Percentiles rank a stretch among this genome's conserved stretches.
Conservation (phyloP, 2,329 filamentous ascomycete species). For the Talaromyces piceae region DNA sequence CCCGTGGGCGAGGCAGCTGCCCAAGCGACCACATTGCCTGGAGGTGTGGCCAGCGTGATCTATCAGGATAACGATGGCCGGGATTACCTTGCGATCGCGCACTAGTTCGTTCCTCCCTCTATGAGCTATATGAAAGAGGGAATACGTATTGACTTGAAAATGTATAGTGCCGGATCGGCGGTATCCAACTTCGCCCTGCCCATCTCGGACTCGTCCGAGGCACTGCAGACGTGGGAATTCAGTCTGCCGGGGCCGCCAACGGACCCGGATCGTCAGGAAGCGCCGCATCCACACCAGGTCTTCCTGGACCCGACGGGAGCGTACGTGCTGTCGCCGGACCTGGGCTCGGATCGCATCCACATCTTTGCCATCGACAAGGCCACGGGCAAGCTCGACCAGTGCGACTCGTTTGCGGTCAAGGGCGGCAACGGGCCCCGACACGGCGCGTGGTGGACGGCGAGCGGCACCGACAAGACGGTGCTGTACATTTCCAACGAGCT, state of each 20-base stretch:
- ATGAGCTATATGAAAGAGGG: background rate
- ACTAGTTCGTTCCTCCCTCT: constrained; percentile 26
- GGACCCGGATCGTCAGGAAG: constrained; percentile 44
- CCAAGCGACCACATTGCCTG: constrained; percentile 18
- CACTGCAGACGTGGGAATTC: constrained; percentile 38
- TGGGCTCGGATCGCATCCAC: constrained; percentile 57
- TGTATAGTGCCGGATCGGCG: constrained; percentile 21
- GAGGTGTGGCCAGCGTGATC: constrained; percentile 28
- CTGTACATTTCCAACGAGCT: constrained; percentile 53
- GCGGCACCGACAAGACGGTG: constrained; percentile 5
- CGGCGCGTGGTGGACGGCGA: constrained; percentile 45
- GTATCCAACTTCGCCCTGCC: constrained; percentile 28
- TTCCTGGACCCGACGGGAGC: constrained; percentile 56
- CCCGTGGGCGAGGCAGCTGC: constrained; percentile 13
- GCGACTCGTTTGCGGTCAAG: constrained; percentile 35
- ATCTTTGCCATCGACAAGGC: constrained; percentile 47
- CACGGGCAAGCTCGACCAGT: constrained; percentile 39
- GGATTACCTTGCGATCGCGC: constrained; percentile 29
- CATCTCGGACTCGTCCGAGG: constrained; percentile 9
- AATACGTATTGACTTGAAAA: background rate
- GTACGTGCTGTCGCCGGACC: constrained; percentile 59
- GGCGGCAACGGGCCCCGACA: constrained; percentile 59
- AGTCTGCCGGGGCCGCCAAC: constrained; percentile 24
- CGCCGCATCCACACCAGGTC: constrained; percentile 58
- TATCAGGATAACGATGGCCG: constrained; percentile 18